Conservation (phyloP, 2,329 filamentous ascomycete genomes). For the Beauveria varroae region DNA sequence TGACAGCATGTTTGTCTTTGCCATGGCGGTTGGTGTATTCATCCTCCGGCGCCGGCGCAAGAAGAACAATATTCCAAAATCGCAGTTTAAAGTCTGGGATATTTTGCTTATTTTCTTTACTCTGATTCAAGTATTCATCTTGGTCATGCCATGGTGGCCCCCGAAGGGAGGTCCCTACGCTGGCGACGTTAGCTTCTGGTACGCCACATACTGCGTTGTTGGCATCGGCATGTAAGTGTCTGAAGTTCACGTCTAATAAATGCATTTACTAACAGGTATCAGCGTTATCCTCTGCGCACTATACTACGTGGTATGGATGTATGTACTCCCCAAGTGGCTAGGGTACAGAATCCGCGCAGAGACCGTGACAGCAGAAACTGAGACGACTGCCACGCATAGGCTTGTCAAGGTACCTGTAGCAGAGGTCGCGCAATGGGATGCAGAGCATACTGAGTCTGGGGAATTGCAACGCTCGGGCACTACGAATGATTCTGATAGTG, state of each 20-base stretch:
- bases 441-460: constrained; percentile 44
- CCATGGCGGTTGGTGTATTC: constrained; percentile 50
- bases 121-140: constrained; percentile 50
- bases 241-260: no score
- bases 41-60: constrained; percentile 48
- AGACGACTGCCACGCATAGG: constrained; percentile 33
- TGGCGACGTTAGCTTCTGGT: constrained; percentile 67
- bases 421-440: constrained; percentile 50
- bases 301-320: constrained; percentile 55
- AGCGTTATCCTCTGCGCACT: constrained; percentile 45
- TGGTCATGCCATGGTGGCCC: constrained; percentile 67
- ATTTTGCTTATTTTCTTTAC: constrained; percentile 51
- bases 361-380: constrained; percentile 41
- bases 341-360: constrained; percentile 50
- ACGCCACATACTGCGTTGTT: constrained; percentile 59
- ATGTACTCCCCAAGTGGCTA: constrained; percentile 43
- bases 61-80: constrained; percentile 36
- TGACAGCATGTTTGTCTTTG: constrained; percentile 47
- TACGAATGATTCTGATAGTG: neutral
- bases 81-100: constrained; percentile 54
- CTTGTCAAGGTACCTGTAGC: constrained; percentile 46
- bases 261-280: neutral
- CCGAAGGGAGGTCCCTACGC: constrained; percentile 50
- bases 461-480: constrained; percentile 13
- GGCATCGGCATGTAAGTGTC: constrained; percentile 55